These are phyloP conservation scores for Epichloe scottii DNA, from an alignment of 2,329 filamentous ascomycete genomes.

Conservation along the genomic window DNA sequence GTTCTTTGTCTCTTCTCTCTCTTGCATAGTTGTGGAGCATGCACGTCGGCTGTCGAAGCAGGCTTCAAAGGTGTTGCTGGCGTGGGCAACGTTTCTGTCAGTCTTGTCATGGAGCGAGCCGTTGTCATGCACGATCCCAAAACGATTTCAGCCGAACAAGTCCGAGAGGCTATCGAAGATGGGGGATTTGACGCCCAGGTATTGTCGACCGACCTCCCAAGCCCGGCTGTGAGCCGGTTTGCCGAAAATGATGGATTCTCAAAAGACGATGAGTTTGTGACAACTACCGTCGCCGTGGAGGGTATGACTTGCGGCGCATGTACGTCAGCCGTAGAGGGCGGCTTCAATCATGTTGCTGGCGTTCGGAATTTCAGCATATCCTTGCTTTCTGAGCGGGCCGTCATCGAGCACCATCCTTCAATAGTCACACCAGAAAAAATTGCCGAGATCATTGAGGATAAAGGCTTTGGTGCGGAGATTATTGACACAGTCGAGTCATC, in stretches of 20 bases:
- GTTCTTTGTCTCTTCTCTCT: background rate
- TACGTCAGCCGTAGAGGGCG: slow-evolving; percentile 72
- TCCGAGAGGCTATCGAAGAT: slow-evolving; percentile 82
- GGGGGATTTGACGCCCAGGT: slow-evolving; percentile 83
- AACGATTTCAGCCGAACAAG: slow-evolving; percentile 58
- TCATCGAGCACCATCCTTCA: slow-evolving; percentile 63
- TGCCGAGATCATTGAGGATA: slow-evolving; percentile 49
- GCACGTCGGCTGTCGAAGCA: slow-evolving; percentile 87
- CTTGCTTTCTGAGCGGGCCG: slow-evolving; percentile 70
- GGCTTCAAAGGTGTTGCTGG: slow-evolving; percentile 76
- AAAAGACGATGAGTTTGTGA: slow-evolving; percentile 34
- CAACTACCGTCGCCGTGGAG: slow-evolving; percentile 66
- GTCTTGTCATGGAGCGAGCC: slow-evolving; percentile 89
- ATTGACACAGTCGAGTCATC: slow-evolving; percentile 52
- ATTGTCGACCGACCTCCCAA: slow-evolving; percentile 66
- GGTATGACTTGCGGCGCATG: slow-evolving; percentile 91
- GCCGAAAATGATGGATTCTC: slow-evolving; percentile 22
- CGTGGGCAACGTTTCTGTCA: slow-evolving; percentile 78
- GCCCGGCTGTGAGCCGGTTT: slow-evolving; percentile 31
- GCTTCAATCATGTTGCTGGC: slow-evolving; percentile 62
- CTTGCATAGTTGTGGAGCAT: slow-evolving; percentile 68
- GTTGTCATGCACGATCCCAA: slow-evolving; percentile 80
- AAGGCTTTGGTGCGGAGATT: slow-evolving; percentile 71
- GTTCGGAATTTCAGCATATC: slow-evolving; percentile 72
- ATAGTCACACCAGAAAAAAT: slow-evolving; percentile 41